Conservation (phyloP, 768 basidiomycete genomes). For the Xerocomellus amylosporus region DNA sequence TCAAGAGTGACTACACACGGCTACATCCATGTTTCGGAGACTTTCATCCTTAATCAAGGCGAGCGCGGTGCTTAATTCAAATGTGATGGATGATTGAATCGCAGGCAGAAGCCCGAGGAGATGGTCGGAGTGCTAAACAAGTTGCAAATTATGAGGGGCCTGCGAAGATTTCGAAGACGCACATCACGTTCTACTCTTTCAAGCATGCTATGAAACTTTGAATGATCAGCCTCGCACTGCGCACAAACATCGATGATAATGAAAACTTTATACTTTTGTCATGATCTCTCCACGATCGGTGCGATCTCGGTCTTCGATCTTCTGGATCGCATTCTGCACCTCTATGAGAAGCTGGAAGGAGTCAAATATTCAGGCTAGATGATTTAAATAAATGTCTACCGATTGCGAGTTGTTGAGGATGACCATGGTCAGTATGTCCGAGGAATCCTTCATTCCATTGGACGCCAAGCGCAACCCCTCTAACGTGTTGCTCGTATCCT, state of each 20-base stretch:
- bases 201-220: conserved; percentile 27
- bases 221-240: conserved; percentile 14
- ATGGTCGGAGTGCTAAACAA: conserved; percentile 26
- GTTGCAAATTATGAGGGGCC: neutral
- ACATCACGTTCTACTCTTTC: conserved; percentile 24
- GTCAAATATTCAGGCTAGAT: conserved; percentile 1
- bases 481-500: conserved; percentile 32
- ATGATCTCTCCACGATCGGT: conserved; percentile 19
- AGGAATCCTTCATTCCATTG: conserved; percentile 18
- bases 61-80: conserved; percentile 24
- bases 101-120: conserved; percentile 24
- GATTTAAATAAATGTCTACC: conserved; percentile 12
- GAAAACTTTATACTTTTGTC: conserved; percentile 20
- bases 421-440: conserved; percentile 17
- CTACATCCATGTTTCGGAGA: conserved; percentile 26
- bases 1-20: conserved; percentile 18
- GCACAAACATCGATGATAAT: neutral
- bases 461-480: conserved; percentile 18
- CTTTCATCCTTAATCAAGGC: conserved; percentile 28
- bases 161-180: conserved; percentile 1
- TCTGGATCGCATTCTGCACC: conserved; percentile 16
- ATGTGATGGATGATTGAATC: conserved; percentile 24
- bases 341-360: conserved; percentile 24
- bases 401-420: conserved; percentile 19
- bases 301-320: conserved; percentile 22